Evolutionary conservation across 352 stramenopile genomes (phyloP), one percentile per base, ranked within the genome.

Genomic region (Pythium scleroteichum): DNA sequence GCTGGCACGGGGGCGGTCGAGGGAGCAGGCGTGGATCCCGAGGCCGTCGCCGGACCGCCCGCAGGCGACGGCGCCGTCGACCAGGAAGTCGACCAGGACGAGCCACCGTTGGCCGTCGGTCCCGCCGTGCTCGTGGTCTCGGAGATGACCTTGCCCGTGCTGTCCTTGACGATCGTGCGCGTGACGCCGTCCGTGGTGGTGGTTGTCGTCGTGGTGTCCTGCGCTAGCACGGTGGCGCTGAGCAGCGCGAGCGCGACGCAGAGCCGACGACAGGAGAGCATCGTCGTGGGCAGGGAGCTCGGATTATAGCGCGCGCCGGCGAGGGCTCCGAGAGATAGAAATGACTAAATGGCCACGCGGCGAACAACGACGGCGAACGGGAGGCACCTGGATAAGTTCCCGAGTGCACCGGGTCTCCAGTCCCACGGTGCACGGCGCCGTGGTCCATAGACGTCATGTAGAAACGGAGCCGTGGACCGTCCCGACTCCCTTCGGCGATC

Each of bases 241-340:
- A 55, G 27, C 26, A 45, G 14, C 48, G 48, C 32, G 32, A 44
- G 13, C 38, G 38, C 38, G 38, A 44, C 27, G 8, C 29, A 55
- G 7, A 55, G 29, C 9, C 48, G 17, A 26, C 51, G 51, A 47
- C 23, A 14, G 33, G 35, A 5, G 20, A 14, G 16, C 10, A 10
- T 10, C 32, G 41, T 48, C 32, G 22, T 17, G 50, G 22, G 8
- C 14, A 26, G 19, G 29, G 13, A 48, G 50, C 50, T 58, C 50
- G 50, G 50, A 58, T 58, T 44, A 44, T 44, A 44, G 14, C 3
- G 17, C 38, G 38, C 38, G 17, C 38, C 38, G 29, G n/a, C 50
- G 35, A 58, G 35, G 42, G 50, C 50, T 58, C 50, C 50, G 50
- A 58, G 50, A 44, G 42, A 58, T 46, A 47, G 38, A 44, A 35